These are phyloP conservation scores for Drechmeria coniospora DNA, from an alignment of 2,329 filamentous ascomycete species.

Conservation along the genomic window DNA sequence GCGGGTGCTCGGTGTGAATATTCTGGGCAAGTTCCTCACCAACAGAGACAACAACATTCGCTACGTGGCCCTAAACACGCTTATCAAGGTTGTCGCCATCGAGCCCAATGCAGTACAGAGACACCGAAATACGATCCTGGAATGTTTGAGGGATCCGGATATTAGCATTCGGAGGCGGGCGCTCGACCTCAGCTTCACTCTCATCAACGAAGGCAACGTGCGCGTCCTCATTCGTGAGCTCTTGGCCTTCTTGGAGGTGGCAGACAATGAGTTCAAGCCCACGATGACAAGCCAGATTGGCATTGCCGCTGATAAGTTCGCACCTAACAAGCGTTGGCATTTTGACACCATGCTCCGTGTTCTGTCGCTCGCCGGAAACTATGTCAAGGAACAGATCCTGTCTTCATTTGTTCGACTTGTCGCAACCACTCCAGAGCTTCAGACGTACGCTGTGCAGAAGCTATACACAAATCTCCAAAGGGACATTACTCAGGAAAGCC, in stretches of 20 bases:
- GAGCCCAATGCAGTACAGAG: slow-evolving; percentile 95
- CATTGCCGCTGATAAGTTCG: slow-evolving; percentile 87
- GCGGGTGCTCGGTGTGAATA: slow-evolving; percentile 90
- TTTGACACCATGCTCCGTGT: slow-evolving; percentile 95
- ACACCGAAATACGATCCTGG: slow-evolving; percentile 92
- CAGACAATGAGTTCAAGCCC: slow-evolving; percentile 97
- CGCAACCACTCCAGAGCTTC: slow-evolving; percentile 82
- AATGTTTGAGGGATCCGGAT: slow-evolving; percentile 90
- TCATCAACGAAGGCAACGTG: slow-evolving; percentile 95
- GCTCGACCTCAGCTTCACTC: slow-evolving; percentile 92
- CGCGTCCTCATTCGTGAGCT: slow-evolving; percentile 85
- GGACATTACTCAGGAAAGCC: slow-evolving; percentile 91
- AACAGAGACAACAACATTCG: slow-evolving; percentile 99
- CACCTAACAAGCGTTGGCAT: slow-evolving; percentile 96
- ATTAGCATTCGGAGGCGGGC: slow-evolving; percentile 93
- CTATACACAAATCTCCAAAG: slow-evolving; percentile 82
- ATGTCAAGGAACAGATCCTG: slow-evolving; percentile 93
- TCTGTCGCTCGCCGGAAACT: slow-evolving; percentile 84
- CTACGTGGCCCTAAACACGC: slow-evolving; percentile 91
- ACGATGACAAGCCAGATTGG: slow-evolving; percentile 98
- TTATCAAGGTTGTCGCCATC: slow-evolving; percentile 95
- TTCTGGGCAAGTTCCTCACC: slow-evolving; percentile 93
- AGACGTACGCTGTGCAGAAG: slow-evolving; percentile 94
- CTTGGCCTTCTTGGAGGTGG: slow-evolving; percentile 87
- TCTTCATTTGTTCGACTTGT: slow-evolving; percentile 94